Percentiles rank a stretch among this genome's conserved stretches.
phyloP scores from a whole-genome alignment of 2,329 filamentous ascomycete species.

The Paecilomyces sp. region DNA sequence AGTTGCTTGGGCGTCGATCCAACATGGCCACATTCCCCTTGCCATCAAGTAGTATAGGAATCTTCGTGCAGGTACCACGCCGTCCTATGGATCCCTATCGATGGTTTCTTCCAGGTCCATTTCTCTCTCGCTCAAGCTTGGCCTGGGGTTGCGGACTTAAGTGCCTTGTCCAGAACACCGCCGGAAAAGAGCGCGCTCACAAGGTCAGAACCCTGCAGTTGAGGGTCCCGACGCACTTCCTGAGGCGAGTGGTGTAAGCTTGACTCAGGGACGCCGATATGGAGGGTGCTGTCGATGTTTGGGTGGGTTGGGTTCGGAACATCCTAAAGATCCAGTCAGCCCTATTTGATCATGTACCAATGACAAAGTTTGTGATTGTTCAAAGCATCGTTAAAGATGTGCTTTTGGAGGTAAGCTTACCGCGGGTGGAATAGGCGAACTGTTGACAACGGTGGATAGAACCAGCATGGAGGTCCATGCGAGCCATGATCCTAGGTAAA shows the following conservation, averaged over 20 bases:
- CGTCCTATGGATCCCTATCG: too few species aligned
- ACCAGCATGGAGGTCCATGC: background rate
- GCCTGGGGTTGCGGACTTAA: background rate
- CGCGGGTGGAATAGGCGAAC: background rate
- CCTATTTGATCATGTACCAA: background rate
- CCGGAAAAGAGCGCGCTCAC: background rate
- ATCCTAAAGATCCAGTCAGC: background rate
- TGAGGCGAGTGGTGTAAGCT: background rate
- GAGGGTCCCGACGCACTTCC: background rate
- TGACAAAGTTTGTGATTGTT: too few species aligned
- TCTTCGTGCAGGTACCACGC: too few species aligned
- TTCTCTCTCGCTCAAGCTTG: background rate
- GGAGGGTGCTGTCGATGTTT: background rate
- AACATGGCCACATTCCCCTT: background rate
- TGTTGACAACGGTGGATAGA: background rate
- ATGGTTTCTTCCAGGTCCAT: background rate
- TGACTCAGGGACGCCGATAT: background rate
- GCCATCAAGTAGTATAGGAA: background rate
- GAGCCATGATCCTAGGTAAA: background rate
- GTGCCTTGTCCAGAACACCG: background rate
- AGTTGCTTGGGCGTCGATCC: background rate
- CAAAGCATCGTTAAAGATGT: background rate
- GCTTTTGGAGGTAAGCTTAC: background rate
- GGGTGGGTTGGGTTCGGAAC: background rate
- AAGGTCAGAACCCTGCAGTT: background rate